phyloP scores from a whole-genome alignment of 805 yeast genomes.

The Candida piceae region DNA sequence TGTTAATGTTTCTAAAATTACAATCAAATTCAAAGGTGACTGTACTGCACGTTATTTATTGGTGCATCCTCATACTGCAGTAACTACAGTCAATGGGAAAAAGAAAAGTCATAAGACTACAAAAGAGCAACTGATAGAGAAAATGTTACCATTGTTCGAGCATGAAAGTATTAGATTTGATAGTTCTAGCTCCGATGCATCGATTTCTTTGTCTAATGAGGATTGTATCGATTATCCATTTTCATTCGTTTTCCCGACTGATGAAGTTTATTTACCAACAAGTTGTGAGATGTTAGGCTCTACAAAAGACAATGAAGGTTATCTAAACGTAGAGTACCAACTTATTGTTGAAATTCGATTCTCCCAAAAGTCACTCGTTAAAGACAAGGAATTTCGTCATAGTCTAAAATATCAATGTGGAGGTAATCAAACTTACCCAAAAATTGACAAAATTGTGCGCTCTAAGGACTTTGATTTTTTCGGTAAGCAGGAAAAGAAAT shows the following conservation, averaged over 20 bases:
- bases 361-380: not conserved
- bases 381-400: not conserved
- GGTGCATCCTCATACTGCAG: no score
- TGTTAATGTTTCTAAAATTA: no score
- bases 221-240: conserved; percentile 5
- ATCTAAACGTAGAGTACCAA: conserved; percentile 8
- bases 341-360: conserved; percentile 7
- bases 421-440: not conserved
- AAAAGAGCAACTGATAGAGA: no score
- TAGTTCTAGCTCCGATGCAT: not conserved
- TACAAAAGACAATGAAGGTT: conserved; percentile 8
- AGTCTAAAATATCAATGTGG: not conserved
- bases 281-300: conserved; percentile 12
- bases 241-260: conserved; percentile 12
- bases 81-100: no score
- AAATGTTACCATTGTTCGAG: no score
- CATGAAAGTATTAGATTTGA: no score
- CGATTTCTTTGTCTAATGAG: not conserved
- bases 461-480: conserved; percentile 6
- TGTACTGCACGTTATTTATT: no score
- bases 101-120: no score
- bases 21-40: no score
- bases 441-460: not conserved
- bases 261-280: conserved; percentile 13
- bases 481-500: no score